Conservation (phyloP, 2,329 filamentous ascomycete species). For the Mariannaea elegans region DNA sequence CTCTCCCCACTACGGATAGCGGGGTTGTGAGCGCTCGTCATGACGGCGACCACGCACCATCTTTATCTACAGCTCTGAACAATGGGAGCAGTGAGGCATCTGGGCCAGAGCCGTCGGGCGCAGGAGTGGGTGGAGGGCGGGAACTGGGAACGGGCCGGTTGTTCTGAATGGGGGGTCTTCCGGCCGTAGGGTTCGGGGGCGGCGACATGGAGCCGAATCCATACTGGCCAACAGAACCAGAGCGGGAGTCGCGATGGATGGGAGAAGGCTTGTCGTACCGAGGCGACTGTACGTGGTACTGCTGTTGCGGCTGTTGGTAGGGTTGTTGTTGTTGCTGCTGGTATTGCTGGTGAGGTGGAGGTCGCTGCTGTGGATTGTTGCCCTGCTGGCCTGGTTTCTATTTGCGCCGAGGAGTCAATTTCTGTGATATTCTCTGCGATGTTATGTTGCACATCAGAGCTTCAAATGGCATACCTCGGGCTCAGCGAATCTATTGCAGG, state of each 20-base stretch:
- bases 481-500: slow-evolving; percentile 71
- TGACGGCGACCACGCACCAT: slow-evolving; percentile 62
- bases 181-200: slow-evolving; percentile 55
- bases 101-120: slow-evolving; percentile 57
- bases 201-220: slow-evolving; percentile 61
- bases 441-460: background rate
- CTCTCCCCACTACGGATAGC: background rate
- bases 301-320: slow-evolving; percentile 44
- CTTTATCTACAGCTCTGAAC: slow-evolving; percentile 90
- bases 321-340: slow-evolving; percentile 32
- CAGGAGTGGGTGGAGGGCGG: slow-evolving; percentile 73
- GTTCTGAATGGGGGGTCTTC: slow-evolving; percentile 51
- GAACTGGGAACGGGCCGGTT: slow-evolving; percentile 64
- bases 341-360: slow-evolving; percentile 42
- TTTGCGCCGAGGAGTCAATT: slow-evolving; percentile 33
- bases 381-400: slow-evolving; percentile 48
- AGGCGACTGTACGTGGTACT: slow-evolving; percentile 31
- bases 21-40: background rate
- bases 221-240: slow-evolving; percentile 35
- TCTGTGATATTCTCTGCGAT: background rate
- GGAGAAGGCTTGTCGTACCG: slow-evolving; percentile 62
- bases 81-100: slow-evolving; percentile 75
- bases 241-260: slow-evolving; percentile 39
- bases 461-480: slow-evolving; percentile 65
- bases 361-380: slow-evolving; percentile 37